A percentile compares a stretch with the other conserved stretches of the same genome.
These are phyloP conservation scores for Coccomyxa subellipsoidea DNA, from an alignment of 163 green algal species.

Conservation along the genomic window DNA sequence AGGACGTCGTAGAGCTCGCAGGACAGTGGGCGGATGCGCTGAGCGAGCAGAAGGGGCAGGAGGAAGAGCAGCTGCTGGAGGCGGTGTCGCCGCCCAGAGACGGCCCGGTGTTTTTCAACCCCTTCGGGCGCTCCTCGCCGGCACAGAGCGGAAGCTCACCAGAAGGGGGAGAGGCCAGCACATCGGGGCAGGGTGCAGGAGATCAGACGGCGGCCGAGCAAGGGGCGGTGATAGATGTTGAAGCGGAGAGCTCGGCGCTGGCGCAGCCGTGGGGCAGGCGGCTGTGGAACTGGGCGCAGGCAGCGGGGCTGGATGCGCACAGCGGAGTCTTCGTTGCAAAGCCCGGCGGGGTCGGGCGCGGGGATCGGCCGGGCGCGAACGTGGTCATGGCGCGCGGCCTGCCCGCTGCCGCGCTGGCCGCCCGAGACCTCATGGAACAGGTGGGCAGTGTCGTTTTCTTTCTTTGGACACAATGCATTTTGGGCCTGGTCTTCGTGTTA, in stretches of 20 bases:
- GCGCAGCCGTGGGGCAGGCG: not conserved
- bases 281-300: not conserved
- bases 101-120: not conserved
- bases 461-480: not conserved
- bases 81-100: not conserved
- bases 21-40: not conserved
- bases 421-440: not conserved
- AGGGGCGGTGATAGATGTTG: not conserved
- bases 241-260: not conserved
- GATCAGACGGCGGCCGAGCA: not conserved
- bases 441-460: not conserved
- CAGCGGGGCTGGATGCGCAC: not conserved
- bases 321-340: not conserved
- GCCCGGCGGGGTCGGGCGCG: not conserved
- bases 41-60: too few relatives aligned
- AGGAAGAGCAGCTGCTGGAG: not conserved
- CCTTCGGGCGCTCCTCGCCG: not conserved
- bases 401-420: not conserved
- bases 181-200: not conserved
- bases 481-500: too few relatives aligned
- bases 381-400: not conserved
- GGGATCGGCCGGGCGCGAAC: not conserved
- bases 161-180: not conserved
- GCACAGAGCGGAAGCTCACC: not conserved
- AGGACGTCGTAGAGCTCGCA: not conserved